These are phyloP conservation scores for Coniochaeta hoffmannii DNA, from an alignment of 2,329 filamentous ascomycete genomes.

Conservation along the genomic window DNA sequence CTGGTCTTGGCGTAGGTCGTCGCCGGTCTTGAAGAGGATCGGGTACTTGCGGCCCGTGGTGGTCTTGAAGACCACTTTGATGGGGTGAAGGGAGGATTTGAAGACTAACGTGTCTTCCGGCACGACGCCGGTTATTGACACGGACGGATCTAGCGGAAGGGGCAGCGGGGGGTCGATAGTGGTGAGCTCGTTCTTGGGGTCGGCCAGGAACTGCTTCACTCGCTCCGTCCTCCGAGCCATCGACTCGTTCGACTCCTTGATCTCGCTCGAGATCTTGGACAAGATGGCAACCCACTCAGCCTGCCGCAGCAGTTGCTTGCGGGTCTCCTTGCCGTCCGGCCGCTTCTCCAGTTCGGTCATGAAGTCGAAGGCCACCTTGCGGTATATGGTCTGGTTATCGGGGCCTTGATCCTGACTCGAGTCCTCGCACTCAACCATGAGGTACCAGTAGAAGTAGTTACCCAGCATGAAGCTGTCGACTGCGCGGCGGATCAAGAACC, in stretches of 20 bases:
- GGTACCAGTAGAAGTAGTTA: constrained; percentile 96
- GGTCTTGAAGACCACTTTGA: constrained; percentile 87
- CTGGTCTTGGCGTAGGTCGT: constrained; percentile 94
- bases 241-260: constrained; percentile 72
- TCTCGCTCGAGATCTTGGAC: constrained; percentile 81
- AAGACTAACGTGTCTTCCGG: constrained; percentile 86
- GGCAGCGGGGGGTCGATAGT: constrained; percentile 80
- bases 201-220: constrained; percentile 75
- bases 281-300: constrained; percentile 84
- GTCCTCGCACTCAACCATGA: constrained; percentile 96
- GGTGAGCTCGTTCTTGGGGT: constrained; percentile 83
- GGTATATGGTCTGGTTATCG: constrained; percentile 77
- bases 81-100: constrained; percentile 87
- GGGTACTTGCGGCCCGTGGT: constrained; percentile 71
- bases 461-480: constrained; percentile 83
- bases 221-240: constrained; percentile 75
- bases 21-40: constrained; percentile 94
- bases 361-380: constrained; percentile 91
- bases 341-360: constrained; percentile 74
- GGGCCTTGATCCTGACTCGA: constrained; percentile 65
- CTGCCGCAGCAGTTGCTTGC: constrained; percentile 74
- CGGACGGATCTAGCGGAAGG: constrained; percentile 77
- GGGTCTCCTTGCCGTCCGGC: constrained; percentile 61
- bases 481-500: constrained; percentile 82
- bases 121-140: constrained; percentile 71